These are phyloP conservation scores for Lupinus albus DNA, from an alignment of 306 rosid species.

Conservation along the genomic window DNA sequence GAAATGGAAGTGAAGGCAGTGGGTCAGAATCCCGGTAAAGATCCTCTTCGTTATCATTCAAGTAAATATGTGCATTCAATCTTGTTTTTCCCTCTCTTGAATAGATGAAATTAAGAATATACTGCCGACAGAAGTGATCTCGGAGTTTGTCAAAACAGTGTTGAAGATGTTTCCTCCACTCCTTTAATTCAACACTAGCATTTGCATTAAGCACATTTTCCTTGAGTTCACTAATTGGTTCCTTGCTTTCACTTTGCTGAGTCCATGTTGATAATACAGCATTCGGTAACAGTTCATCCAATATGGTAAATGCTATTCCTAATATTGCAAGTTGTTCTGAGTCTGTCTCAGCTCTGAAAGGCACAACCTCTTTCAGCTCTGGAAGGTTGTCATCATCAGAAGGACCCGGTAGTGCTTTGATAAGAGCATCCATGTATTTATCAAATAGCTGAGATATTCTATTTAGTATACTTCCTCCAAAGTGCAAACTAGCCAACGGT, in stretches of 20 bases:
- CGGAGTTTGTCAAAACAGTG: conserved; percentile 90
- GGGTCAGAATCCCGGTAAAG: conserved; percentile 65
- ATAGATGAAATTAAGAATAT: conserved; percentile 88
- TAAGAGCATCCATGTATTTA: conserved; percentile 85
- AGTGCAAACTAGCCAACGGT: conserved; percentile 64
- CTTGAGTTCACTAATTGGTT: conserved; percentile 50
- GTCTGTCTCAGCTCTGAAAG: conserved; percentile 92
- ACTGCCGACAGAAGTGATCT: conserved; percentile 93
- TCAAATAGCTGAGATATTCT: conserved; percentile 79
- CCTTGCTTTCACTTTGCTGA: conserved; percentile 58
- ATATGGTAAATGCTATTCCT: conserved; percentile 84
- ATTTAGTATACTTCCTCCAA: conserved; percentile 75
- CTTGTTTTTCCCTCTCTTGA: conserved; percentile 92
- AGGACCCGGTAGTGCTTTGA: conserved; percentile 80
- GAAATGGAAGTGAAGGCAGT: conserved; percentile 96
- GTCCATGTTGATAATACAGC: conserved; percentile 75
- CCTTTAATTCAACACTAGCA: conserved; percentile 71
- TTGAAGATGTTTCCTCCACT: conserved; percentile 94
- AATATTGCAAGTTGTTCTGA: conserved; percentile 88
- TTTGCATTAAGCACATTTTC: conserved; percentile 60
- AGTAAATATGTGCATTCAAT: conserved; percentile 80
- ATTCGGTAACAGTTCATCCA: conserved; percentile 83
- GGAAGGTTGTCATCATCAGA: conserved; percentile 88
- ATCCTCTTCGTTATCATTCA: conserved; percentile 66
- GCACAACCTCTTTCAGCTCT: conserved; percentile 70